These are phyloP conservation scores for Leucocoprinus sp. DNA, from an alignment of 768 basidiomycete genomes.

Conservation along the genomic window DNA sequence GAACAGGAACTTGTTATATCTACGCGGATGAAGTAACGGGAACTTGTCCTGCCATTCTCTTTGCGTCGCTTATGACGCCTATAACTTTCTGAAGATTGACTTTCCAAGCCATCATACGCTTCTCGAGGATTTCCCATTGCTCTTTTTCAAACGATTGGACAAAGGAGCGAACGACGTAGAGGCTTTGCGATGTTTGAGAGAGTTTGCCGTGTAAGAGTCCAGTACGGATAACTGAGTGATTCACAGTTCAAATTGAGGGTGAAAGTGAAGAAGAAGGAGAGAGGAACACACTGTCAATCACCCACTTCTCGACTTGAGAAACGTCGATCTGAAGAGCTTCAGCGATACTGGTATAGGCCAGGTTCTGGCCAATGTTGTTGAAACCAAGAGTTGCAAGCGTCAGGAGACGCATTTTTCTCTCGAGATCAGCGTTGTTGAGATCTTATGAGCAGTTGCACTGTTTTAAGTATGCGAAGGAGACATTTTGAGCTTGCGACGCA, in stretches of 20 bases:
- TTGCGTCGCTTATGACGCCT: slow-evolving; percentile 58
- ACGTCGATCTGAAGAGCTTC: slow-evolving; percentile 54
- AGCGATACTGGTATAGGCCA: slow-evolving; percentile 66
- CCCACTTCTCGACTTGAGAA: slow-evolving; percentile 76
- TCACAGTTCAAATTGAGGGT: background rate
- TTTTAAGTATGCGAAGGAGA: background rate
- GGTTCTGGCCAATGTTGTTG: slow-evolving; percentile 62
- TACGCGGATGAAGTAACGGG: slow-evolving; percentile 17
- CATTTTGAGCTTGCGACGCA: slow-evolving; percentile 23
- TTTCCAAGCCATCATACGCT: slow-evolving; percentile 72
- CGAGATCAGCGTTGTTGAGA: slow-evolving; percentile 50
- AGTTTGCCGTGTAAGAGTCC: slow-evolving; percentile 77
- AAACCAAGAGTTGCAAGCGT: slow-evolving; percentile 73
- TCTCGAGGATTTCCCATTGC: slow-evolving; percentile 77
- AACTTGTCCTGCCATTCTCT: slow-evolving; percentile 33
- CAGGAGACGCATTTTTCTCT: slow-evolving; percentile 74
- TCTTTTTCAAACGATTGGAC: slow-evolving; percentile 67
- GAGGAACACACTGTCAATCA: slow-evolving; percentile 62
- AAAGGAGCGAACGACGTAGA: slow-evolving; percentile 67
- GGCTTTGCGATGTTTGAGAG: slow-evolving; percentile 67
- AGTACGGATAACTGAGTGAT: slow-evolving; percentile 63
- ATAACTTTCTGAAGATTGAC: slow-evolving; percentile 58
- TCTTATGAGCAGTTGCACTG: slow-evolving; percentile 28
- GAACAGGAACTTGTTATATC: too few relatives aligned
- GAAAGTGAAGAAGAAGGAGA: background rate